A percentile compares a stretch with the other conserved stretches of the same genome.
Evolutionary conservation across 2,329 filamentous ascomycete genomes (phyloP).

Genomic region (Talaromyces sp.): DNA sequence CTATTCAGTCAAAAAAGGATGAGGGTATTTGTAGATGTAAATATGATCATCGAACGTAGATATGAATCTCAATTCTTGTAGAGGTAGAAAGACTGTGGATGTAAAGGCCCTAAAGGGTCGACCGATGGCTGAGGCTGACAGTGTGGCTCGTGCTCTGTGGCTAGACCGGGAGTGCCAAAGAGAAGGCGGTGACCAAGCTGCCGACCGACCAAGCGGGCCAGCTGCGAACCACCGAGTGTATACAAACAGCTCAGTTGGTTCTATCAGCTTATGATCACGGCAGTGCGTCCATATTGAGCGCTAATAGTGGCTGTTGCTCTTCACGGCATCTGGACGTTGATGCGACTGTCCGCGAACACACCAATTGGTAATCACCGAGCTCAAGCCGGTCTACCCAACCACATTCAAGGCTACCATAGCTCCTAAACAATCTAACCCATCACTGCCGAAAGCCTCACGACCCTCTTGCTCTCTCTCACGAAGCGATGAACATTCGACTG

Average conservation of each 20-base stretch:
- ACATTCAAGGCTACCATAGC: background rate
- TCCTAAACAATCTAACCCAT: background rate
- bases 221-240: background rate
- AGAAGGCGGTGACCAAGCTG: slow-evolving; percentile 3
- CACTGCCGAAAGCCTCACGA: background rate
- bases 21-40: too few relatives aligned
- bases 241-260: background rate
- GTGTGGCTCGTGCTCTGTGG: background rate
- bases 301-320: background rate
- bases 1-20: too few relatives aligned
- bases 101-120: background rate
- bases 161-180: background rate
- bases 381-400: background rate
- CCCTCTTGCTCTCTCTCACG: slow-evolving; percentile 15
- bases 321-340: background rate
- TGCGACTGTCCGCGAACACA: background rate
- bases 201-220: background rate
- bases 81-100: background rate
- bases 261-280: background rate
- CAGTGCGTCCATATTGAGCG: background rate
- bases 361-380: background rate
- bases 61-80: too few relatives aligned
- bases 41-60: too few relatives aligned
- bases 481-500: slow-evolving; percentile 48
- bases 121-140: background rate